These are phyloP conservation scores for Saccharomycopsis sp. DNA, from an alignment of 805 yeast genomes.

Conservation along the genomic window DNA sequence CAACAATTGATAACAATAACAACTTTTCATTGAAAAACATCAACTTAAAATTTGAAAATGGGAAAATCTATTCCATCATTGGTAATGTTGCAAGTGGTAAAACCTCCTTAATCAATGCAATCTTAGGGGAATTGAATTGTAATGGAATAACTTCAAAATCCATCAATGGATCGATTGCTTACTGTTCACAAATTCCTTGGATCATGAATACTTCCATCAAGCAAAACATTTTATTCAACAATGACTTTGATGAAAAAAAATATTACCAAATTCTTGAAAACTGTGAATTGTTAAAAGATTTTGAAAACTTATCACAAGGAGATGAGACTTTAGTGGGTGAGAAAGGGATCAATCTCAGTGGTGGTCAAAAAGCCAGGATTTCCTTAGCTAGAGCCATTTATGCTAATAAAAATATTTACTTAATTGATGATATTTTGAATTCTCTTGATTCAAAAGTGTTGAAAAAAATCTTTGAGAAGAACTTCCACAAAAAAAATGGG, in stretches of 20 bases:
- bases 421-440: conserved; percentile 55
- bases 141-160: neutral
- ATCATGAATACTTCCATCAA: conserved; percentile 39
- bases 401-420: conserved; percentile 43
- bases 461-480: conserved; percentile 38
- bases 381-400: conserved; percentile 63
- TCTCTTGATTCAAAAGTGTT: conserved; percentile 70
- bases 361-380: conserved; percentile 54
- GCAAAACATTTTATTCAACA: conserved; percentile 44
- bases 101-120: conserved; percentile 42
- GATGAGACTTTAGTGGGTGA: conserved; percentile 90
- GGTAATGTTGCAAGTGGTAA: conserved; percentile 65
- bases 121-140: conserved; percentile 41
- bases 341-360: conserved; percentile 84
- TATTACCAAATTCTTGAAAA: conserved; percentile 35
- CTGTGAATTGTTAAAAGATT: conserved; percentile 37
- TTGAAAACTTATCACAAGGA: conserved; percentile 39
- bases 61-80: conserved; percentile 45
- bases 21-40: conserved; percentile 32
- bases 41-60: conserved; percentile 36
- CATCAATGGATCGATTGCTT: conserved; percentile 38
- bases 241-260: conserved; percentile 29
- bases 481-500: conserved; percentile 35
- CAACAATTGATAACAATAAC: too few species aligned
- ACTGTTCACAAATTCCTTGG: conserved; percentile 52